phyloP scores from a whole-genome alignment of 1,139 yeast species.

The Pichia norvegensis region DNA sequence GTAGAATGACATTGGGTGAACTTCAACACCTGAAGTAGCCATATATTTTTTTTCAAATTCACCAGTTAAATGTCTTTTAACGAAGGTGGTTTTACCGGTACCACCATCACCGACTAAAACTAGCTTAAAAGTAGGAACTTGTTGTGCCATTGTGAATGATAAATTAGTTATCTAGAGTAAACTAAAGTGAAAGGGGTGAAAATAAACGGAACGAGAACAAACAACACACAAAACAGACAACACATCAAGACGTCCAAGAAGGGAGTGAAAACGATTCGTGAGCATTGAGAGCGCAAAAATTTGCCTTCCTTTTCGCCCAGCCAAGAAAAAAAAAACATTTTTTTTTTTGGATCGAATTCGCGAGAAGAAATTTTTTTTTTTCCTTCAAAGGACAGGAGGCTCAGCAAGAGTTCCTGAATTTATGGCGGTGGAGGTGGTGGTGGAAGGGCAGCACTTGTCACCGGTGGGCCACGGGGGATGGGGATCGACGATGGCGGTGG shows the following conservation, averaged over 20 bases:
- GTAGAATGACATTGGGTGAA: constrained; percentile 96
- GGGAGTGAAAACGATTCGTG: neutral
- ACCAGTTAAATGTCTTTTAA: constrained; percentile 99
- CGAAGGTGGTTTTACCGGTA: constrained; percentile 99
- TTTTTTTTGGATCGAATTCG: too few relatives aligned
- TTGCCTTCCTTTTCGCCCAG: neutral
- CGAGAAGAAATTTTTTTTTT: too few relatives aligned
- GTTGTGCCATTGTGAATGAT: constrained; percentile 39
- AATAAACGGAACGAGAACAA: neutral
- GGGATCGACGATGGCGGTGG: neutral
- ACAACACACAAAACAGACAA: neutral
- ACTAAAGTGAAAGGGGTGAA: neutral
- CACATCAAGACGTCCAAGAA: too few relatives aligned
- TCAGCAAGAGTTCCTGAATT: neutral
- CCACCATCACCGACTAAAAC: constrained; percentile 99
- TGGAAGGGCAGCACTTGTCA: neutral
- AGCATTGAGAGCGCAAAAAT: neutral
- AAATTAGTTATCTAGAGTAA: neutral
- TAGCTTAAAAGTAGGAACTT: constrained; percentile 96
- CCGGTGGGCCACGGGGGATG: neutral
- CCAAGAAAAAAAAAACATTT: too few relatives aligned
- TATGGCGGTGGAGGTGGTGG: neutral
- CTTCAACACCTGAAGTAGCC: constrained; percentile 99
- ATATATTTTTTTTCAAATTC: constrained; percentile 98
- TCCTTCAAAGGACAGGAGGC: neutral